Conservation (phyloP, 495 filamentous ascomycete species). For the Baudoinia panamericana region DNA sequence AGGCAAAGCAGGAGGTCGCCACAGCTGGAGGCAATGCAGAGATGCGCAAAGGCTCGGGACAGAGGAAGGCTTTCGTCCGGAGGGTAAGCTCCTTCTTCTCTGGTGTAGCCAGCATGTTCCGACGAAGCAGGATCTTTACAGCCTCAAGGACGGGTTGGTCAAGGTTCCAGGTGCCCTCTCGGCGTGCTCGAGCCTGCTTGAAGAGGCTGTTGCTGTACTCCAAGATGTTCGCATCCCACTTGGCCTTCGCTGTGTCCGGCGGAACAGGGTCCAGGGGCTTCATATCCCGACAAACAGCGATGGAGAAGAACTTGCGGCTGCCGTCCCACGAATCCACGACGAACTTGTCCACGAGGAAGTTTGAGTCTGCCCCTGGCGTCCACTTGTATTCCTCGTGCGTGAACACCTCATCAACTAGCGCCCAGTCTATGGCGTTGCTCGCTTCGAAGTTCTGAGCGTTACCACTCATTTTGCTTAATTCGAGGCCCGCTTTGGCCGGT, state of each 20-base stretch:
- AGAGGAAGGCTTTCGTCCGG: constrained; percentile 35
- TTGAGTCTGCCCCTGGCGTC: constrained; percentile 38
- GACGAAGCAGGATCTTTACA: constrained; percentile 55
- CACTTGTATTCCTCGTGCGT: constrained; percentile 42
- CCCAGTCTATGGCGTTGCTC: constrained; percentile 52
- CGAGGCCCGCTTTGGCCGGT: constrained; percentile 32
- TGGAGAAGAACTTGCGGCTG: constrained; percentile 45
- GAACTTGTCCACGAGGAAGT: constrained; percentile 50
- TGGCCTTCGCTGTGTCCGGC: constrained; percentile 33
- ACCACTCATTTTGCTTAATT: constrained; percentile 1
- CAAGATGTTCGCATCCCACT: constrained; percentile 47
- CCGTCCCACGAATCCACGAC: constrained; percentile 67
- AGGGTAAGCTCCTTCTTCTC: constrained; percentile 36
- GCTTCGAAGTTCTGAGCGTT: neutral
- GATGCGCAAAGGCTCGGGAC: constrained; percentile 52
- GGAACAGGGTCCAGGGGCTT: constrained; percentile 46
- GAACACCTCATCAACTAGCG: constrained; percentile 39
- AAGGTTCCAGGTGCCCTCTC: constrained; percentile 32
- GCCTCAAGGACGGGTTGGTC: constrained; percentile 70
- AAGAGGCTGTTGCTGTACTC: constrained; percentile 51
- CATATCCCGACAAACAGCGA: constrained; percentile 32
- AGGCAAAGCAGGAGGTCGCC: constrained; percentile 53
- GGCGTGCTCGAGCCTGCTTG: constrained; percentile 37
- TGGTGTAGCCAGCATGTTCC: constrained; percentile 63
- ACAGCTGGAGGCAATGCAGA: constrained; percentile 58